These are phyloP conservation scores for Zychaea mexicana DNA, from an alignment of 371 early-diverging fungal species.

Conservation along the genomic window DNA sequence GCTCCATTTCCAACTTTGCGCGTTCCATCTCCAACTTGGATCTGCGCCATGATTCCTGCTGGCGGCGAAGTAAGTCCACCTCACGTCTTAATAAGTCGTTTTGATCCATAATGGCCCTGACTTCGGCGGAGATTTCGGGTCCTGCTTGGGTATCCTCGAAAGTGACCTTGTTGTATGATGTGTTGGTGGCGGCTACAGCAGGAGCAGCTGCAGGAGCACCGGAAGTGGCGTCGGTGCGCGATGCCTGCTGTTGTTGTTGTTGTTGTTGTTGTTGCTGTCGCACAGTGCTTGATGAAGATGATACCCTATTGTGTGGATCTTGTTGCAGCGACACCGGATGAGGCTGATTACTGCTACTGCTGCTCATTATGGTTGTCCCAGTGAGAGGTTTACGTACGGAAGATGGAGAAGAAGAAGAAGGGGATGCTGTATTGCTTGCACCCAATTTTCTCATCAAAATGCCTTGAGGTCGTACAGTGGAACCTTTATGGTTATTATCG, in stretches of 20 bases:
- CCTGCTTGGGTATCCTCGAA: neutral
- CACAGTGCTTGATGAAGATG: neutral
- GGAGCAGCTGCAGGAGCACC: neutral
- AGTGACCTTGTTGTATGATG: neutral
- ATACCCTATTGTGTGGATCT: neutral
- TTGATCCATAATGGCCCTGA: neutral
- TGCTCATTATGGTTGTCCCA: neutral
- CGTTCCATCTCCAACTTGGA: neutral
- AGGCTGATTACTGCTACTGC: neutral
- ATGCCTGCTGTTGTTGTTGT: neutral
- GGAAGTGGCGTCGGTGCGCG: neutral
- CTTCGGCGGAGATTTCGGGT: neutral
- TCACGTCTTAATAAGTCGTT: neutral
- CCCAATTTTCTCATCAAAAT: conserved; percentile 1
- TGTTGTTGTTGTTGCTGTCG: neutral
- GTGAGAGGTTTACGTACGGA: neutral
- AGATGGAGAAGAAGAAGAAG: neutral
- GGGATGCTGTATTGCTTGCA: neutral
- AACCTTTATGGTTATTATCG: neutral
- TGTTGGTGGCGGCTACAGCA: neutral
- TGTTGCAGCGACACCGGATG: neutral
- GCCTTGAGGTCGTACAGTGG: neutral
- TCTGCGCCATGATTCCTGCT: neutral
- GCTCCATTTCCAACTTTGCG: neutral
- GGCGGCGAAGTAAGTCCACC: neutral